Evolutionary conservation across 352 stramenopile genomes (phyloP).

Genomic region (Phytophthora fragariae): DNA sequence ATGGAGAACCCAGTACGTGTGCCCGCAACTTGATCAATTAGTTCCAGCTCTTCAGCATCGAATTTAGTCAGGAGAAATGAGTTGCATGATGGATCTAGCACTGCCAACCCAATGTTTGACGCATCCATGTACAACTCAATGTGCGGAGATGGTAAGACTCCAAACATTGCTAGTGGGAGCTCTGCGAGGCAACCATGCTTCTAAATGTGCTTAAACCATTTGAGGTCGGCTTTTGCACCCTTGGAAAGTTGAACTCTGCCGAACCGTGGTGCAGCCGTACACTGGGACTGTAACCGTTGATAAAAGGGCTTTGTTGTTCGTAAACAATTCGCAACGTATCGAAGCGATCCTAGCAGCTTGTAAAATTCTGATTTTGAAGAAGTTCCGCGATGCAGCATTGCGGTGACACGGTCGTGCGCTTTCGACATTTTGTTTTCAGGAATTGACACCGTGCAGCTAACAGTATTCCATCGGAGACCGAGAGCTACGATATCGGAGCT

Average conservation of each 20-base stretch:
- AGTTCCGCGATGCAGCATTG: background rate
- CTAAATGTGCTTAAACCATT: constrained; percentile 17
- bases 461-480: constrained; percentile 19
- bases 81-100: constrained; percentile 11
- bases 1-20: too few species aligned
- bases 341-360: constrained; percentile 31
- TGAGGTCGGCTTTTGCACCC: background rate
- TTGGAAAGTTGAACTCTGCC: background rate
- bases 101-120: constrained; percentile 4
- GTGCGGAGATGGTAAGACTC: background rate
- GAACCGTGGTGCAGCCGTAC: constrained; percentile 1
- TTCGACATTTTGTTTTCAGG: constrained; percentile 27
- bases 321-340: constrained; percentile 33
- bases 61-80: constrained; percentile 20
- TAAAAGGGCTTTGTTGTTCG: constrained; percentile 6
- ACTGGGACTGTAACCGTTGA: constrained; percentile 20
- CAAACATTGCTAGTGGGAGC: constrained; percentile 19
- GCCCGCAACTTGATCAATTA: background rate
- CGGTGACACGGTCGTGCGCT: background rate
- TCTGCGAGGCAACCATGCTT: constrained; percentile 12
- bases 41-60: constrained; percentile 2
- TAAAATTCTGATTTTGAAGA: constrained; percentile 20
- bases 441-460: constrained; percentile 17
- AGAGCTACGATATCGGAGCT: constrained; percentile 12
- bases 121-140: constrained; percentile 30